These are phyloP conservation scores for Theileria equi DNA, from an alignment of 169 alveolate species.

Conservation along the genomic window DNA sequence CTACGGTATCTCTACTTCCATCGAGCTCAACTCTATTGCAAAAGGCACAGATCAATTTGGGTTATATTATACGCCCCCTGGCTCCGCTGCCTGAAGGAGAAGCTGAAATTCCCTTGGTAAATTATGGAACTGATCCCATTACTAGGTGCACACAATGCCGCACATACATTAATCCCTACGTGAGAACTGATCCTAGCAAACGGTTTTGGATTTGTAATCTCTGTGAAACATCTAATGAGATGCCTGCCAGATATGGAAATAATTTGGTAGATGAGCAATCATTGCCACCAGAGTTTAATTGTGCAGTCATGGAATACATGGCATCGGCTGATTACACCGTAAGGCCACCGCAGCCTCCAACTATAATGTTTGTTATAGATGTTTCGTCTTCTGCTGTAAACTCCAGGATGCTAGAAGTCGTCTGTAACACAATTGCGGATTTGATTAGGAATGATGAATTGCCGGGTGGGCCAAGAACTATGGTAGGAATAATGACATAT, in stretches of 20 bases:
- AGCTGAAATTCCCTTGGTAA: slow-evolving; percentile 82
- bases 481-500: slow-evolving; percentile 91
- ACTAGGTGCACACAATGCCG: slow-evolving; percentile 89
- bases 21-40: slow-evolving; percentile 75
- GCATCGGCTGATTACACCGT: slow-evolving; percentile 95
- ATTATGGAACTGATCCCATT: slow-evolving; percentile 85
- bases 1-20: slow-evolving; percentile 45
- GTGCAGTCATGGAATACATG: slow-evolving; percentile 91
- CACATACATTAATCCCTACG: slow-evolving; percentile 95
- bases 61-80: slow-evolving; percentile 77
- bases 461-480: slow-evolving; percentile 81
- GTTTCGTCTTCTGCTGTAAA: slow-evolving; percentile 87
- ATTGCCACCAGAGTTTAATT: slow-evolving; percentile 34
- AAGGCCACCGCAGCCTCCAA: slow-evolving; percentile 95
- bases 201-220: slow-evolving; percentile 94
- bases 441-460: slow-evolving; percentile 28
- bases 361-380: slow-evolving; percentile 87
- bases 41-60: slow-evolving; percentile 79
- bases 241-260: slow-evolving; percentile 87
- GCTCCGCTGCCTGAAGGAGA: slow-evolving; percentile 80
- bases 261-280: neutral
- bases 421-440: slow-evolving; percentile 80
- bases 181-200: slow-evolving; percentile 91
- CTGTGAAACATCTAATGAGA: slow-evolving; percentile 91
- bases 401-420: slow-evolving; percentile 87